Base-by-base conservation (phyloP, 31 red algal genomes). In the Endocladia muricata region DNA sequence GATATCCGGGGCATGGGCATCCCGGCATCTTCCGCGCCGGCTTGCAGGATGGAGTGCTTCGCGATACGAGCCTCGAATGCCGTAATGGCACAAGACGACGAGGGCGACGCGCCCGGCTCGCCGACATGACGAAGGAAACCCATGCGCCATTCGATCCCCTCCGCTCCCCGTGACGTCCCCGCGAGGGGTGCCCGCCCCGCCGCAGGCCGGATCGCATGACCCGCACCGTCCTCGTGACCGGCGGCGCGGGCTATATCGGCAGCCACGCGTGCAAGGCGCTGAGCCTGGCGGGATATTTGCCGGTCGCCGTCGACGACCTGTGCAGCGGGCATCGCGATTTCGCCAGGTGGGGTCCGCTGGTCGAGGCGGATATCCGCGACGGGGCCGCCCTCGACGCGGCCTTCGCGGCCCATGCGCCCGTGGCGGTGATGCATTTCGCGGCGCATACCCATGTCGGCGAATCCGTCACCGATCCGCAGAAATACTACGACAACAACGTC, bases 241-340 rank as follows among this genome's bases (percentile, higher is more conserved):
- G 92, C 60, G 92, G 92, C 36, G 88, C 86, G 17, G 92, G 92
- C 22, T 94, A 94, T 60, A 94, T 94, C 67, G 92, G 92, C 23
- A 78, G 66, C 2, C 92, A 94, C 73, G 82, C 80, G 15, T 79
- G 85, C 21, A 11, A 84, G 25, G 78, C 82, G 76, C 28, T 94
- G 35, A 52, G 89, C 15, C 38, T 86, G 26, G 23, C 21, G 26
- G 87, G 80, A 30, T 77, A 44, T 26, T 51, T 39, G 32, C 79
- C 61, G 3, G 60, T 94, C 17, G 92, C 91, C 7, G 54, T 94
- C 19, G 92, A 94, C 55, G 88, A 91, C 37, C 61, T 94, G 86
- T 49, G 30, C 62, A 94, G 80, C 71, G 43, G 71, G 2, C 70
- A 51, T 15, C 79, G 66, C 70, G 92, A 94, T 55, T 76, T 87